A percentile compares a stretch with the other conserved stretches of the same genome.
These are phyloP conservation scores for Candida railenensis DNA, from an alignment of 805 yeast genomes.

Conservation along the genomic window DNA sequence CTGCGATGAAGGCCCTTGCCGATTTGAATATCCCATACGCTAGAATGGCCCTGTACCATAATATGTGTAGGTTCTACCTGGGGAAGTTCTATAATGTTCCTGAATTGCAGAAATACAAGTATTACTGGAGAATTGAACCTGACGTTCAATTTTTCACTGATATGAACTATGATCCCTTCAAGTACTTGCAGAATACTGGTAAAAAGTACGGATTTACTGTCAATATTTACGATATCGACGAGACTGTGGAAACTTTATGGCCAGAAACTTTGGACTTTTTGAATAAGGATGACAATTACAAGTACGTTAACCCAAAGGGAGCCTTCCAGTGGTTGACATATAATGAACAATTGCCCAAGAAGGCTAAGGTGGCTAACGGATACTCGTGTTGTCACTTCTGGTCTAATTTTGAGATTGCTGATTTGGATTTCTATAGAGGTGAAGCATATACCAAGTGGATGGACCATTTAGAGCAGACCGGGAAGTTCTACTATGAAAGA, in stretches of 20 bases:
- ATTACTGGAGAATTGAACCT: constrained; percentile 28
- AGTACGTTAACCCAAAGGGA: constrained; percentile 47
- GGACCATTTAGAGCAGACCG: constrained; percentile 42
- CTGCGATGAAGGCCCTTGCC: constrained; percentile 10
- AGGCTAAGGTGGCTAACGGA: constrained; percentile 40
- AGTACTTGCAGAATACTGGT: constrained; percentile 19
- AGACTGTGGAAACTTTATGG: constrained; percentile 23
- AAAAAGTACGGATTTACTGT: constrained; percentile 24
- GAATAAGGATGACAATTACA: constrained; percentile 50
- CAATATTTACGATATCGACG: constrained; percentile 19
- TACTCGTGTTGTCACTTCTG: constrained; percentile 65
- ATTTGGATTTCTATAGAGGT: constrained; percentile 49
- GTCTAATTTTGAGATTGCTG: constrained; percentile 62
- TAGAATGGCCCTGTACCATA: constrained; percentile 20
- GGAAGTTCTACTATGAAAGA: constrained; percentile 61
- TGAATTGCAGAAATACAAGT: constrained; percentile 18
- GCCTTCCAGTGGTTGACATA: constrained; percentile 55
- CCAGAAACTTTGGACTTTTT: constrained; percentile 14
- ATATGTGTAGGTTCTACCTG: constrained; percentile 24
- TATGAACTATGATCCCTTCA: constrained; percentile 19
- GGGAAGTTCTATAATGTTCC: constrained; percentile 21
- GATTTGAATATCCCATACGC: constrained; percentile 32
- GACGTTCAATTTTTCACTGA: constrained; percentile 21
- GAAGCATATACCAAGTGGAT: constrained; percentile 46
- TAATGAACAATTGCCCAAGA: constrained; percentile 49